phyloP scores from a whole-genome alignment of 192 early-diverging fungal species.

The Spizellomyces sp. region DNA sequence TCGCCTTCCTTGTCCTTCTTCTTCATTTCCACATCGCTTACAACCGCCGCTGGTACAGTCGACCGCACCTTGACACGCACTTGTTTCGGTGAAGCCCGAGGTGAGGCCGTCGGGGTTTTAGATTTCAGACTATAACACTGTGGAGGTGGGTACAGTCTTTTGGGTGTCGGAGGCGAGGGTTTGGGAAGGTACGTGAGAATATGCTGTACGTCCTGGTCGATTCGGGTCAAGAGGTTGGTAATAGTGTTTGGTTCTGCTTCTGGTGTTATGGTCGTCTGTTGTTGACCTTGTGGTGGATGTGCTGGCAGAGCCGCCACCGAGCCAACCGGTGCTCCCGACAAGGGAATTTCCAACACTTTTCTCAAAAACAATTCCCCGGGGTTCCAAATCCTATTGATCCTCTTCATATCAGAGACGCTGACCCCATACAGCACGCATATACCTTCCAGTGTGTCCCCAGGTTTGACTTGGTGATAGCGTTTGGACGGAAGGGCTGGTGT shows the following conservation, averaged over 20 bases:
- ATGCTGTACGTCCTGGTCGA: neutral
- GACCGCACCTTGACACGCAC: conserved; percentile 1
- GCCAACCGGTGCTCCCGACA: neutral
- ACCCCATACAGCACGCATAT: conserved; percentile 13
- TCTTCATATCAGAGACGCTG: conserved; percentile 10
- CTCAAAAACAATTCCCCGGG: conserved; percentile 12
- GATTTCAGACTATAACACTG: neutral
- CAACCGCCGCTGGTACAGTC: neutral
- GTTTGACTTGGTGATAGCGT: neutral
- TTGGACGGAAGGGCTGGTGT: neutral
- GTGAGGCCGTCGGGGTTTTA: neutral
- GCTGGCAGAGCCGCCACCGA: neutral
- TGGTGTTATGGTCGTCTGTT: neutral
- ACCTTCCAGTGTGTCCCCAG: conserved; percentile 15
- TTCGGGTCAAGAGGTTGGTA: neutral
- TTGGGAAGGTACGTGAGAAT: neutral
- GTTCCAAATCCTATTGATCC: conserved; percentile 16
- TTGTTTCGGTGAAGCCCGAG: neutral
- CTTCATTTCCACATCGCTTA: neutral
- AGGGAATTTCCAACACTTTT: neutral
- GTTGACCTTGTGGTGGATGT: neutral
- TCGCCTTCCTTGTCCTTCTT: neutral
- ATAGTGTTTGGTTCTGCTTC: neutral
- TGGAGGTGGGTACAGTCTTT: neutral
- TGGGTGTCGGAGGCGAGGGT: neutral